These are phyloP conservation scores for Lentinus polychrous DNA, from an alignment of 1,284 basidiomycete species.

Conservation along the genomic window DNA sequence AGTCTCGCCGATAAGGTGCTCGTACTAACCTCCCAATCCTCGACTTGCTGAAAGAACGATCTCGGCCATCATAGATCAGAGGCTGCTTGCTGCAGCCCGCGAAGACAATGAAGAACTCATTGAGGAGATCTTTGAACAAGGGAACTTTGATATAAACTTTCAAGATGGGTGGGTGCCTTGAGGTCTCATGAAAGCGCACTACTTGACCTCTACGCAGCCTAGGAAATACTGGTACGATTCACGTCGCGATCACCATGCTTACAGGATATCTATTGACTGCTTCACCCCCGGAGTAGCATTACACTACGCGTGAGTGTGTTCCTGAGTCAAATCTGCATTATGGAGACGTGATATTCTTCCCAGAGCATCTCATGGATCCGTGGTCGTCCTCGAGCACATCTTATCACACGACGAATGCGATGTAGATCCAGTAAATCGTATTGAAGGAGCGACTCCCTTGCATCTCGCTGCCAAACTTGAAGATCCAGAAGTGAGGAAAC, in stretches of 20 bases:
- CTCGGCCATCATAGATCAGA: constrained; percentile 47
- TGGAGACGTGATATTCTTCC: too few relatives aligned
- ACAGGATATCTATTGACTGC: not conserved
- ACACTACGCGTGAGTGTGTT: constrained; percentile 66
- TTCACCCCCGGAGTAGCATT: constrained; percentile 43
- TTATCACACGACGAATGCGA: constrained; percentile 75
- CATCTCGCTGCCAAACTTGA: constrained; percentile 71
- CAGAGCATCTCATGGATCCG: constrained; percentile 51
- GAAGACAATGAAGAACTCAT: constrained; percentile 69
- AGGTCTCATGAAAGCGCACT: not conserved
- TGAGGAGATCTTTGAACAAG: constrained; percentile 51
- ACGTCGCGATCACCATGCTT: not conserved
- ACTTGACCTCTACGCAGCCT: constrained; percentile 33
- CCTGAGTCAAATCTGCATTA: not conserved
- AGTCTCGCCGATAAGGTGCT: constrained; percentile 12
- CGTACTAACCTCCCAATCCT: not conserved
- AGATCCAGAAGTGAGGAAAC: constrained; percentile 49
- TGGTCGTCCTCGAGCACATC: constrained; percentile 65
- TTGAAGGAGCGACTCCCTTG: constrained; percentile 75
- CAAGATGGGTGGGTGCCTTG: constrained; percentile 58
- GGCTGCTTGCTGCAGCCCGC: constrained; percentile 69
- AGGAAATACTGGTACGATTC: constrained; percentile 61
- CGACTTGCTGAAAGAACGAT: constrained; percentile 2
- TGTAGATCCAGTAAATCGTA: constrained; percentile 74
- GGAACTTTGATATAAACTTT: constrained; percentile 65